These are phyloP conservation scores for Tephrocybe sp. DNA, from an alignment of 768 basidiomycete species.

Conservation along the genomic window DNA sequence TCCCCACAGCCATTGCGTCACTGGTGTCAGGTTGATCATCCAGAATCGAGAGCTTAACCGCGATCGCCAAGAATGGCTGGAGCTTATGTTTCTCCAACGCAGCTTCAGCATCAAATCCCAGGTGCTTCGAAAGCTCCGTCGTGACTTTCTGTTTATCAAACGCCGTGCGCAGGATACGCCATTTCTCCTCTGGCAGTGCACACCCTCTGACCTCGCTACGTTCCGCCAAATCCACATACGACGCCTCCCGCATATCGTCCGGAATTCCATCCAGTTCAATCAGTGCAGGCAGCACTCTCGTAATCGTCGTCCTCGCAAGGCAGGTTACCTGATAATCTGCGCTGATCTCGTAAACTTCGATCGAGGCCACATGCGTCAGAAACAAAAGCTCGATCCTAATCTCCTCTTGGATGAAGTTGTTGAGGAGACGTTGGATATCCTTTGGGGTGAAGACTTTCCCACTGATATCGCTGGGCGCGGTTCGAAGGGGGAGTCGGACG, in stretches of 20 bases:
- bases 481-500: constrained; percentile 48
- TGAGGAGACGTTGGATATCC: constrained; percentile 39
- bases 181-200: constrained; percentile 19
- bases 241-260: constrained; percentile 8
- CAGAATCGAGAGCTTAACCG: constrained; percentile 27
- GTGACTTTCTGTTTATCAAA: constrained; percentile 27
- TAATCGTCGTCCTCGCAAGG: constrained; percentile 20
- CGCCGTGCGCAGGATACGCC: constrained; percentile 33
- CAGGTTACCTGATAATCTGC: constrained; percentile 19
- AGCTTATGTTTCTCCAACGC: constrained; percentile 41
- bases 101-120: constrained; percentile 22
- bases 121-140: constrained; percentile 22
- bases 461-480: constrained; percentile 31
- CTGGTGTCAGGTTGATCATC: no score
- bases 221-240: constrained; percentile 17
- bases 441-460: constrained; percentile 26
- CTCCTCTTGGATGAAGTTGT: constrained; percentile 40
- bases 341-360: constrained; percentile 41
- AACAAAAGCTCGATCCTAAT: constrained; percentile 42
- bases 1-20: constrained; percentile 26
- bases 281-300: not conserved
- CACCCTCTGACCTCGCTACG: not conserved
- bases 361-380: constrained; percentile 34
- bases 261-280: not conserved
- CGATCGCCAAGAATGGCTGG: constrained; percentile 35